Percentiles rank a stretch among this genome's conserved stretches.
These are phyloP conservation scores for Rhodotorula paludigena DNA, from an alignment of 768 basidiomycete genomes.

Conservation along the genomic window DNA sequence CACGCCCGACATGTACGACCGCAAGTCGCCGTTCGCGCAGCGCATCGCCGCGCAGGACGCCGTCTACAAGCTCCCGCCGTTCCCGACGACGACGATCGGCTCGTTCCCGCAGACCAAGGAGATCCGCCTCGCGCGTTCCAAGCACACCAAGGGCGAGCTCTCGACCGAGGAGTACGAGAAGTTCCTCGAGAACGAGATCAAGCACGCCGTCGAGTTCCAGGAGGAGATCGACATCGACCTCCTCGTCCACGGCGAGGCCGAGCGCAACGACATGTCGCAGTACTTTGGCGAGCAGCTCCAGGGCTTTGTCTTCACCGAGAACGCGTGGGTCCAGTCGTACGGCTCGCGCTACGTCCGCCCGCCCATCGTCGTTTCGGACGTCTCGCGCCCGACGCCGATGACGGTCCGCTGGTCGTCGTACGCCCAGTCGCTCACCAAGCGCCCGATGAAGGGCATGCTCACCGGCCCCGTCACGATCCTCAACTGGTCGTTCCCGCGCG, in stretches of 20 bases:
- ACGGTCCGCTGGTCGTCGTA: slow-evolving; percentile 96
- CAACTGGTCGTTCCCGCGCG: slow-evolving; percentile 99
- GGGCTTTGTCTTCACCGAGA: slow-evolving; percentile 97
- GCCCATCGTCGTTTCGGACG: slow-evolving; percentile 95
- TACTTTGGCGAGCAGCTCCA: slow-evolving; percentile 95
- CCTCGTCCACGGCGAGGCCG: slow-evolving; percentile 88
- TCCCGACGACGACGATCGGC: slow-evolving; percentile 53
- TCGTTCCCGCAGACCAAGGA: slow-evolving; percentile 85
- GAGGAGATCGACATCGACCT: slow-evolving; percentile 93
- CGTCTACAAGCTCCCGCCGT: slow-evolving; percentile 84
- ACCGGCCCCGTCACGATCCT: slow-evolving; percentile 72
- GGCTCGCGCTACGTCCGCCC: slow-evolving; percentile 98
- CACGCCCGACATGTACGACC: slow-evolving; percentile 75
- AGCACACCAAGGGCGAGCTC: slow-evolving; percentile 85
- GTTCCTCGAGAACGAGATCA: slow-evolving; percentile 97
- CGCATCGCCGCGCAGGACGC: slow-evolving; percentile 85
- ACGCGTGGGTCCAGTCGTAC: slow-evolving; percentile 99
- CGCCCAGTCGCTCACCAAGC: slow-evolving; percentile 85
- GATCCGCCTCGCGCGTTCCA: slow-evolving; percentile 93
- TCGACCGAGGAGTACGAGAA: slow-evolving; percentile 81
- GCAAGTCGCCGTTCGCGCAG: slow-evolving; percentile 78
- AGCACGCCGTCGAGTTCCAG: slow-evolving; percentile 90
- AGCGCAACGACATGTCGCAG: slow-evolving; percentile 99
- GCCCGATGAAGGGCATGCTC: slow-evolving; percentile 99
- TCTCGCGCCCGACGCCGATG: slow-evolving; percentile 85